phyloP scores from a whole-genome alignment of 352 stramenopile species.

The Globisporangium emineosum region DNA sequence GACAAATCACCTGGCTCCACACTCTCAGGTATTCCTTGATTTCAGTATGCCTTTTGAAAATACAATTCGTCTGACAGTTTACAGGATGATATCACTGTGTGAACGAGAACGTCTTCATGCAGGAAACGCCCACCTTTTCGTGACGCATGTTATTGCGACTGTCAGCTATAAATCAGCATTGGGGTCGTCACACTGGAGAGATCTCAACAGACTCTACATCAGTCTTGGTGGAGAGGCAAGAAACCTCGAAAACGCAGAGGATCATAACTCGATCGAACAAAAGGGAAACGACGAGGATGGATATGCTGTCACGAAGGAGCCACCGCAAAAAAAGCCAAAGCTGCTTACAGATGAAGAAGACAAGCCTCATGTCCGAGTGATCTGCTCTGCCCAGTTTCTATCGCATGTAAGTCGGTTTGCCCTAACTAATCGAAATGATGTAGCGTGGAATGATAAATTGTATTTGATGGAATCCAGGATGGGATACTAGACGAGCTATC shows the following conservation, averaged over 20 bases:
- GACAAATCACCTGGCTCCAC: slow-evolving; percentile 60
- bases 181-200: slow-evolving; percentile 37
- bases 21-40: slow-evolving; percentile 39
- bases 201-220: slow-evolving; percentile 23
- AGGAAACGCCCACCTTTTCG: slow-evolving; percentile 17
- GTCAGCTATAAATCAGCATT: slow-evolving; percentile 39
- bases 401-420: neutral
- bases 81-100: slow-evolving; percentile 22
- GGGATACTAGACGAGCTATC: slow-evolving; percentile 60
- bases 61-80: neutral
- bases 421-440: neutral
- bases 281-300: neutral
- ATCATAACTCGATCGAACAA: neutral
- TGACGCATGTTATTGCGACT: slow-evolving; percentile 25
- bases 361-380: slow-evolving; percentile 14
- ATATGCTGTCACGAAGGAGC: slow-evolving; percentile 11
- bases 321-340: slow-evolving; percentile 23
- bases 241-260: slow-evolving; percentile 1
- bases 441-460: neutral
- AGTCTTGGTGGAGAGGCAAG: slow-evolving; percentile 5
- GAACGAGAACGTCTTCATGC: slow-evolving; percentile 8
- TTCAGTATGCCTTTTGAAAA: neutral
- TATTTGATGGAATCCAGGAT: slow-evolving; percentile 28
- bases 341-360: slow-evolving; percentile 13
- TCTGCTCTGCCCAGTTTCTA: slow-evolving; percentile 17